These are phyloP conservation scores for Wickerhamiella dianesei DNA, from an alignment of 805 yeast genomes.

Conservation along the genomic window DNA sequence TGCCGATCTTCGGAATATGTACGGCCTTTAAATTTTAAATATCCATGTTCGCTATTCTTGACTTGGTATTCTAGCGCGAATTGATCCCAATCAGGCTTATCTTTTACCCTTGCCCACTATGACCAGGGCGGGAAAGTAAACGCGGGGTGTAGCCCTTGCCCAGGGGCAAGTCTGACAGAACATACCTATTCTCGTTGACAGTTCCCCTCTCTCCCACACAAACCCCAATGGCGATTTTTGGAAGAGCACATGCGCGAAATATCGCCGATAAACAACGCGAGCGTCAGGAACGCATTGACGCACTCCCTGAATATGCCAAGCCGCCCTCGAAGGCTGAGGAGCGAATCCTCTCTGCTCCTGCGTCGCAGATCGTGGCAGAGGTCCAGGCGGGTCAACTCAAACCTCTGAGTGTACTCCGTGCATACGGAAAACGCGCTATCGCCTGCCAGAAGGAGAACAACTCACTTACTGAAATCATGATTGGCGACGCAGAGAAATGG, in stretches of 20 bases:
- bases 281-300: slow-evolving; percentile 23
- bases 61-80: too few relatives aligned
- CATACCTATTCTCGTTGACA: slow-evolving; percentile 25
- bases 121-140: too few relatives aligned
- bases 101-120: too few relatives aligned
- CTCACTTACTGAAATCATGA: slow-evolving; percentile 46
- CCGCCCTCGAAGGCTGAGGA: slow-evolving; percentile 25
- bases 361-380: slow-evolving; percentile 29
- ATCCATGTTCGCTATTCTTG: too few relatives aligned
- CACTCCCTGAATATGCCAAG: slow-evolving; percentile 27
- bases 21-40: neutral
- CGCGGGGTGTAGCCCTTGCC: too few relatives aligned
- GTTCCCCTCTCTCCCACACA: slow-evolving; percentile 21
- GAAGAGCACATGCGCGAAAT: slow-evolving; percentile 1
- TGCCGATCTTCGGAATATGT: neutral
- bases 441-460: slow-evolving; percentile 46
- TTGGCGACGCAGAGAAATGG: slow-evolving; percentile 44
- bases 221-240: slow-evolving; percentile 2
- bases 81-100: too few relatives aligned
- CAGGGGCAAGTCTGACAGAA: slow-evolving; percentile 2
- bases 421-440: slow-evolving; percentile 51
- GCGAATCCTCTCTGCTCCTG: slow-evolving; percentile 28
- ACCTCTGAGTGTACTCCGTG: slow-evolving; percentile 41
- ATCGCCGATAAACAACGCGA: slow-evolving; percentile 22
- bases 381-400: slow-evolving; percentile 35